A percentile compares a stretch with the other conserved stretches of the same genome.
Conservation (phyloP, 345 rosid genomes). For the Isatis tinctoria region DNA sequence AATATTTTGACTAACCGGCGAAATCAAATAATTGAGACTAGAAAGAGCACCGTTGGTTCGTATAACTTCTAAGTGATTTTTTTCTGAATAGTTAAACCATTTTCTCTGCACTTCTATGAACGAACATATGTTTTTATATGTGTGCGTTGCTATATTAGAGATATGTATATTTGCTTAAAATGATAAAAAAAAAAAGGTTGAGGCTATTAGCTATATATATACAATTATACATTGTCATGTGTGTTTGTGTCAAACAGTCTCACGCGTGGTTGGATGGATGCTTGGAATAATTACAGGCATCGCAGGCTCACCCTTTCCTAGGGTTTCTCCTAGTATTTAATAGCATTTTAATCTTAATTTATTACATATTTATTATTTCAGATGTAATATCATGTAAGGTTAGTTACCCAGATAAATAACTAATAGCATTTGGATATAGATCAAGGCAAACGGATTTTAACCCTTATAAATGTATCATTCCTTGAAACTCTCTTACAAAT, state of each 20-base stretch:
- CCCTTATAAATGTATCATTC: neutral
- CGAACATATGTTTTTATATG: neutral
- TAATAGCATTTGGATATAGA: neutral
- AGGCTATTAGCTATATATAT: too few relatives aligned
- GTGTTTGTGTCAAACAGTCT: conserved; percentile 38
- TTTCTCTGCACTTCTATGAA: neutral
- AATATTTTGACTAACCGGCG: neutral
- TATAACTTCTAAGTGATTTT: neutral
- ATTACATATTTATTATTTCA: neutral
- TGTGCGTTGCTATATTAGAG: neutral
- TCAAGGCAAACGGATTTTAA: neutral
- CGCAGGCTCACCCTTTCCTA: conserved; percentile 27
- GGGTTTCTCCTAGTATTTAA: conserved; percentile 14
- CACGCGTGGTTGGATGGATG: conserved; percentile 37
- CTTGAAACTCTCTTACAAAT: neutral
- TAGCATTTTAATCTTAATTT: neutral
- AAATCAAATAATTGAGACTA: conserved; percentile 14
- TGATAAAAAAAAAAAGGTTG: neutral
- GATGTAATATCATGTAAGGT: neutral
- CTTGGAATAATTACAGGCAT: conserved; percentile 31
- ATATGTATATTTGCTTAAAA: neutral
- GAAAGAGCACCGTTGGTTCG: neutral
- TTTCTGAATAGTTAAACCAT: neutral
- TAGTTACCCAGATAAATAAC: neutral
- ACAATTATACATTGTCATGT: conserved; percentile 29